Conservation (phyloP, 2,329 filamentous ascomycete genomes). For the Xylaria digitata region DNA sequence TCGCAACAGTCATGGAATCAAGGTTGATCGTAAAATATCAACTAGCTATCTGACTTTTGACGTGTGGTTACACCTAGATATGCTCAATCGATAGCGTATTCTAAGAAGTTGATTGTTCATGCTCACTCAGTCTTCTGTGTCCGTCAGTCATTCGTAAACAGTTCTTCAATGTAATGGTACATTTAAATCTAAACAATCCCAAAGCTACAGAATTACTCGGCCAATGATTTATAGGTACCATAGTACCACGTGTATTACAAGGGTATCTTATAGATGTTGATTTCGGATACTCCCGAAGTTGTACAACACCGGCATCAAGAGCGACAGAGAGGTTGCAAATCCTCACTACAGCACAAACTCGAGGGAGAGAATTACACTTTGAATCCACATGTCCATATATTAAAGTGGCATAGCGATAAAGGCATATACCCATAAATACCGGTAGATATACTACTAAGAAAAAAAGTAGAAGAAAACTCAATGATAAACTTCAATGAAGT, state of each 20-base stretch:
- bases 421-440: too few species aligned
- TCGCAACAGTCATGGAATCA: constrained; percentile 32
- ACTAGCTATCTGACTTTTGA: constrained; percentile 20
- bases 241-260: neutral
- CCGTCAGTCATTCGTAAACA: neutral
- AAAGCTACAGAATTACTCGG: neutral
- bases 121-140: neutral
- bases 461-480: too few species aligned
- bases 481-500: too few species aligned
- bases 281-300: neutral
- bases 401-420: too few species aligned
- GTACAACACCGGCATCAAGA: neutral
- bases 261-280: neutral
- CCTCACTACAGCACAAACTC: neutral
- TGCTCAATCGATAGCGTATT: constrained; percentile 29
- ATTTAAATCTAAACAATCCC: neutral
- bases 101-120: constrained; percentile 7
- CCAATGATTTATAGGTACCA: neutral
- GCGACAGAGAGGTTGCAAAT: neutral
- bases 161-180: neutral
- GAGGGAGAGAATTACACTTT: too few species aligned
- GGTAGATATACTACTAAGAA: too few species aligned
- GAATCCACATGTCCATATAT: too few species aligned
- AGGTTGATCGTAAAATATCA: constrained; percentile 20
- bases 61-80: constrained; percentile 27